Percentiles rank a stretch among this genome's conserved stretches.
phyloP scores from a whole-genome alignment of 2,329 filamentous ascomycete genomes.

The Plectosphaerella cucumerina region DNA sequence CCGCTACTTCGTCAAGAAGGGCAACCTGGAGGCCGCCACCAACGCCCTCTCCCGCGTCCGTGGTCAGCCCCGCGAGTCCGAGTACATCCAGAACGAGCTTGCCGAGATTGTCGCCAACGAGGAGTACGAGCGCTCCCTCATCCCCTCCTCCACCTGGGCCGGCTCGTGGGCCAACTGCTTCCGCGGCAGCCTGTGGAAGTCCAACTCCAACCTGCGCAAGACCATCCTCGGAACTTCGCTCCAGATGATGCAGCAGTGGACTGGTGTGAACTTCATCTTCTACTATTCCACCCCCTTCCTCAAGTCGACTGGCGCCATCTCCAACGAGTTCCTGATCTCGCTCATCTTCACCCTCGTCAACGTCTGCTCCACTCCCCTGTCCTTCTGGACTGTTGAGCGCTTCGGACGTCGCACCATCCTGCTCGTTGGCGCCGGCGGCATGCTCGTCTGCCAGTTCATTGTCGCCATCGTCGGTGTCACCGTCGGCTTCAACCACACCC shows the following conservation, averaged over 20 bases:
- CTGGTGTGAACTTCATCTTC: conserved; percentile 92
- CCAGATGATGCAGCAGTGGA: conserved; percentile 80
- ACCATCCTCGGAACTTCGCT: conserved; percentile 68
- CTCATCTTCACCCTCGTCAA: conserved; percentile 87
- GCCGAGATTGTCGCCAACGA: conserved; percentile 86
- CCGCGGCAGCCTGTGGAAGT: conserved; percentile 56
- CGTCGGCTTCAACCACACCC: conserved; percentile 47
- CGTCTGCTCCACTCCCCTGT: conserved; percentile 78
- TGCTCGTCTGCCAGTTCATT: conserved; percentile 84
- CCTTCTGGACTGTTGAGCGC: conserved; percentile 81
- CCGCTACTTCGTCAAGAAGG: conserved; percentile 79
- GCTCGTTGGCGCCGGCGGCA: conserved; percentile 72
- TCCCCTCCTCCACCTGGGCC: conserved; percentile 62
- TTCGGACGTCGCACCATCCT: conserved; percentile 78
- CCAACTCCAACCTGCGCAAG: conserved; percentile 65
- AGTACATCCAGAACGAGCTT: conserved; percentile 74
- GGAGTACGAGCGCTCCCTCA: conserved; percentile 72
- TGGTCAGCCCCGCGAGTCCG: conserved; percentile 67
- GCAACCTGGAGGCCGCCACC: conserved; percentile 62
- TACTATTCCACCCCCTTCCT: conserved; percentile 86
- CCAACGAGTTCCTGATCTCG: conserved; percentile 76
- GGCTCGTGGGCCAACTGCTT: conserved; percentile 67
- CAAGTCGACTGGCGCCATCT: conserved; percentile 69
- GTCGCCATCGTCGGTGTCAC: conserved; percentile 72
- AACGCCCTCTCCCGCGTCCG: conserved; percentile 62